Conservation (phyloP, 139 green algal species). For the Chlamydomonas eustigma region DNA sequence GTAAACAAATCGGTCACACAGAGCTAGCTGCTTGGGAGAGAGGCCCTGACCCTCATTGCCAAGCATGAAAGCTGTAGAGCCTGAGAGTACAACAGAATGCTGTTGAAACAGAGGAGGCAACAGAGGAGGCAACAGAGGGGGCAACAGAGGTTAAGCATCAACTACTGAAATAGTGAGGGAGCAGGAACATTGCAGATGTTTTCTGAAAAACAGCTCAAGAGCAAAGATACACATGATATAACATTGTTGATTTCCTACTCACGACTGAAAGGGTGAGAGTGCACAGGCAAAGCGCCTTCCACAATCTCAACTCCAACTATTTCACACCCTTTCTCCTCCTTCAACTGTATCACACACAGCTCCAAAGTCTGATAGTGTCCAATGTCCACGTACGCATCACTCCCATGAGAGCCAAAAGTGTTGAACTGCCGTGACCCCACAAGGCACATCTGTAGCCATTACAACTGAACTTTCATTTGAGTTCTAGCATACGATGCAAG, state of each 20-base stretch:
- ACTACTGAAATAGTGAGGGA: no score
- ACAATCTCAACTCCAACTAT: slow-evolving; percentile 89
- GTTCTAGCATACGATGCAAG: no score
- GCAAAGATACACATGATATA: no score
- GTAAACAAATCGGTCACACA: slow-evolving; percentile 93
- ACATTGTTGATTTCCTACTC: no score
- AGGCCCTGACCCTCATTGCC: slow-evolving; percentile 91
- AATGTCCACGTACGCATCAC: slow-evolving; percentile 50
- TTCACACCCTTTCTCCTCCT: slow-evolving; percentile 44
- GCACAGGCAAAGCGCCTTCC: slow-evolving; percentile 60
- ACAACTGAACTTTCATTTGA: no score
- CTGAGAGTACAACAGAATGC: slow-evolving; percentile 33
- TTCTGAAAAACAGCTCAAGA: no score
- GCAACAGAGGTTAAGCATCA: no score
- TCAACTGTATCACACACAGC: slow-evolving; percentile 49
- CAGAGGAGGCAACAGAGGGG: no score
- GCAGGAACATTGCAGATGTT: no score
- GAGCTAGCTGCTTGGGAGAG: slow-evolving; percentile 62
- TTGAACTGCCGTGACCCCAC: slow-evolving; percentile 83
- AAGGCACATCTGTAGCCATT: slow-evolving; percentile 82
- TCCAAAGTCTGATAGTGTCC: slow-evolving; percentile 70
- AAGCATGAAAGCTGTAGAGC: slow-evolving; percentile 85
- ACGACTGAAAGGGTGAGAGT: slow-evolving; percentile 67
- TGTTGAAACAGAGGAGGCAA: no score
- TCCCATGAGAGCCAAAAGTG: slow-evolving; percentile 85